These are phyloP conservation scores for Pueraria montana DNA, from an alignment of 306 rosid species.

Conservation along the genomic window DNA sequence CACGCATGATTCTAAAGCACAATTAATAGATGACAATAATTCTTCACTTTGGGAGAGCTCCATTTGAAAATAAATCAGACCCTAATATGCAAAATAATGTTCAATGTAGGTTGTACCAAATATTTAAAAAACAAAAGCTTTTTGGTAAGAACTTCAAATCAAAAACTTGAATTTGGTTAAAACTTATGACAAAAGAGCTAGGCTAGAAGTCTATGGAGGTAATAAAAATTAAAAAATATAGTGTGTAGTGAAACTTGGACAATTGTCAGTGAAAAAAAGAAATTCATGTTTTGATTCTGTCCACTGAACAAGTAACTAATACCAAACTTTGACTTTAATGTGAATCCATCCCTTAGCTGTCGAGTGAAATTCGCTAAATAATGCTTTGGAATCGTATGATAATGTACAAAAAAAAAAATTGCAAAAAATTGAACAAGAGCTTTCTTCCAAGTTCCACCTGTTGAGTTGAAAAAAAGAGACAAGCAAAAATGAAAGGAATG, in stretches of 20 bases:
- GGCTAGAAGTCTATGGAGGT: conserved; percentile 8
- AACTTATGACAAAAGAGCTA: not conserved
- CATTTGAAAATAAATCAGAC: too few species aligned
- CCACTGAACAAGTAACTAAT: not conserved
- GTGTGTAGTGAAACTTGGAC: not conserved
- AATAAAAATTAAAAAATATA: not conserved
- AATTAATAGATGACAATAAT: not conserved
- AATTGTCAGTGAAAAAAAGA: conserved; percentile 6
- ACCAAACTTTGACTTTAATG: conserved; percentile 46
- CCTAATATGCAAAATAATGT: too few species aligned
- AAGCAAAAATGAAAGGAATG: not conserved
- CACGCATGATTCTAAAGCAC: not conserved
- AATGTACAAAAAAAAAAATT: not conserved
- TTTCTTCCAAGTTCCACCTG: not conserved
- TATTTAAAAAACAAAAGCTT: not conserved
- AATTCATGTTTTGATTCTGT: conserved; percentile 21
- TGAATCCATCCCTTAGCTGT: conserved; percentile 26
- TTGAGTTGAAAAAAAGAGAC: conserved; percentile 26
- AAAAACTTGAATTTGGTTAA: not conserved
- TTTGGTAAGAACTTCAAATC: not conserved
- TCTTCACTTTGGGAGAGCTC: not conserved
- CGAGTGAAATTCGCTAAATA: conserved; percentile 28
- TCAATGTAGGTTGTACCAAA: not conserved
- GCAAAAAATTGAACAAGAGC: not conserved
- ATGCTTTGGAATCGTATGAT: not conserved